Evolutionary conservation across 2,329 filamentous ascomycete species (phyloP), one percentile per base, ranked within the genome.

Genomic region (Aspergillus pseudoglaucus): DNA sequence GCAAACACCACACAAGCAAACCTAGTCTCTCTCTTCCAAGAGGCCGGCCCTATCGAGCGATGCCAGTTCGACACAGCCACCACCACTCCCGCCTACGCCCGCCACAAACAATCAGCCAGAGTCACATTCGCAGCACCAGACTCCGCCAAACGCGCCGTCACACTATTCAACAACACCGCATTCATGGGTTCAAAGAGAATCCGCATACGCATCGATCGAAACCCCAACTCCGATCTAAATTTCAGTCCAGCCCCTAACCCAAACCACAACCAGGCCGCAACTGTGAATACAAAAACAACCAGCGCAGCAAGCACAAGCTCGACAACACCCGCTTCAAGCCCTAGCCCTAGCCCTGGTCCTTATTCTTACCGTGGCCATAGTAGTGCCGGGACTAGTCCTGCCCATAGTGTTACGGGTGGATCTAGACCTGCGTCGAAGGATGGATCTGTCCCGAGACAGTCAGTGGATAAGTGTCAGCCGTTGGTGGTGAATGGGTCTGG

Each of bases 401-500:
- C 33, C 8, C 33, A 35, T 35, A n/a, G 25, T 12, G 25, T 30
- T 30, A 7, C 25, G 10, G 25, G 25, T 2, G 25, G 25, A 1
- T 30, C 25, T 12, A 30, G 25, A 12, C 25, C 25, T 30, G 25
- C 10, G 25, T 30, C 25, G 20, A 46, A 42, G 17, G 14, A 25
- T 7, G 22, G 39, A 14, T 7, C 22, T 22, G 12, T 7, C 8
- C 39, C 22, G 14, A 25, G 7, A n/a, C 39, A 30, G 20, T 15
- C 47, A 9, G 41, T 37, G 10, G 56, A 56, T n/a, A 53, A 50
- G 25, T 57, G 55, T 27, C 58, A 59, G 43, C 64, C 64, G 9
- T 50, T 67, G 39, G 64, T 67, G 8, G 59, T 67, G 7, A 67
- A 67, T 47, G 64, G 64, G 17, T 67, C 64, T 17, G 58, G 58